Base-by-base conservation (phyloP, 306 rosid genomes). In the Glycine soja region DNA sequence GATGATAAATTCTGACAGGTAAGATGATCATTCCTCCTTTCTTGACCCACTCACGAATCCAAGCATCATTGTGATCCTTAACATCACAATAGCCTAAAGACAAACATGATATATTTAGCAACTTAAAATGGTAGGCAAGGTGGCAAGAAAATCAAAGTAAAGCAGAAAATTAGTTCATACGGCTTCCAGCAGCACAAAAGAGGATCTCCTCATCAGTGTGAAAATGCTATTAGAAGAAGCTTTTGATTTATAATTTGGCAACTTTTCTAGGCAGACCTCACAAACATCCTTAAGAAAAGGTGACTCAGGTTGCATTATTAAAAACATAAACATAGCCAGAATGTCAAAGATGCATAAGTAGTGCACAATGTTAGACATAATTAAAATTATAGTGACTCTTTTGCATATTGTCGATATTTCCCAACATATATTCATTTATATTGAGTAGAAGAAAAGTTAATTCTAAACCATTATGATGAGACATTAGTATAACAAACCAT, bases 121-220 rank as follows among this genome's bases (percentile, higher is more conserved):
- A 57, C 45, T 63, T 24, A 69, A 48, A 57, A 8, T 38, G 53
- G 46, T 71, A 59, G 51, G 53, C 51, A 56, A 14, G 38, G 34
- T 48, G 34, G 30, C 64, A 7, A 19, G 54, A 24, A 71, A 75
- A 83, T 11, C 71, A 58, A 72, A 11, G 43, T 62, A 1, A 30
- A 62, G 3, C 3, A 62, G 4, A 48, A 24, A 70, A 79, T 42
- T 45, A 48, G 75, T 50, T 50, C 86, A 80, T 70, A 96, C 99
- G 98, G 83, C 98, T 96, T 85, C 99, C 99, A 56, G 92, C 97
- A 70, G 87, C 97, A 84, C 82, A 45, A 14, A 89, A 96, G 73
- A 98, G 95, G 83, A 96, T 96, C 91, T 96, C 98, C 90, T 96
- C 99, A 48, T 96, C 99, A 7, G 92, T 92, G 87, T 96, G 98